Percentiles rank a stretch among this genome's conserved stretches.
phyloP scores from a whole-genome alignment of 2,329 filamentous ascomycete genomes.

The Aspergillus sp. region DNA sequence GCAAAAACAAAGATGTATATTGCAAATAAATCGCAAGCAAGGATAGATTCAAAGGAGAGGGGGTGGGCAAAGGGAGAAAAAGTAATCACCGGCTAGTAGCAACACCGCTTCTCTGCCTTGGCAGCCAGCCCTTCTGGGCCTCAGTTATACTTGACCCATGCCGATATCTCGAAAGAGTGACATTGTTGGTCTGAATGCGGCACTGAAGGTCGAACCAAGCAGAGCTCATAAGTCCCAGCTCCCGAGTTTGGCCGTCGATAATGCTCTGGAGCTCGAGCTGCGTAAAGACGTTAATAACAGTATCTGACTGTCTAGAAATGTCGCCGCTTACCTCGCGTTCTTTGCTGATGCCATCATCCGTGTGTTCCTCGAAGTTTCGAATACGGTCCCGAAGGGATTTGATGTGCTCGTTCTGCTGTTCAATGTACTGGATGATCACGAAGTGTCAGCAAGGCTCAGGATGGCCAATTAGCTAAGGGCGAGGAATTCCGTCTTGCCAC shows the following conservation, averaged over 20 bases:
- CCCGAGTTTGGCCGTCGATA: constrained; percentile 36
- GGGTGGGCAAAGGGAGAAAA: not conserved
- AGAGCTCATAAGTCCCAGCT: constrained; percentile 40
- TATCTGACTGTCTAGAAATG: not conserved
- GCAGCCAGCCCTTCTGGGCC: constrained; percentile 39
- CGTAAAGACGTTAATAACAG: constrained; percentile 10
- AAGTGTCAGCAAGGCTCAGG: constrained; percentile 8
- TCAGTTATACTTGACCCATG: constrained; percentile 30
- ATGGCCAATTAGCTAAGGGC: not conserved
- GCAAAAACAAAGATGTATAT: not conserved
- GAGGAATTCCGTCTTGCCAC: constrained; percentile 10
- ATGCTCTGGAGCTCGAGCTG: constrained; percentile 36
- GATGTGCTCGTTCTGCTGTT: constrained; percentile 38
- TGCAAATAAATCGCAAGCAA: too few species aligned
- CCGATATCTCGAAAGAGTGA: constrained; percentile 35
- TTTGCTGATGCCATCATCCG: constrained; percentile 30
- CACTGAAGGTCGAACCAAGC: constrained; percentile 44
- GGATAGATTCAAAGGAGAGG: not conserved
- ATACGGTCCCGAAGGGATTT: constrained; percentile 37
- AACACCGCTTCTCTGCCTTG: constrained; percentile 37
- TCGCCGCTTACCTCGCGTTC: constrained; percentile 32
- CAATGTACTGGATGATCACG: constrained; percentile 29
- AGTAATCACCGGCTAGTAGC: constrained; percentile 20
- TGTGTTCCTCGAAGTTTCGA: constrained; percentile 33
- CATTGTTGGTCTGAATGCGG: constrained; percentile 39